Base-by-base conservation (phyloP, 225 moss, liverwort and hornwort species). In the Asterella californica region DNA sequence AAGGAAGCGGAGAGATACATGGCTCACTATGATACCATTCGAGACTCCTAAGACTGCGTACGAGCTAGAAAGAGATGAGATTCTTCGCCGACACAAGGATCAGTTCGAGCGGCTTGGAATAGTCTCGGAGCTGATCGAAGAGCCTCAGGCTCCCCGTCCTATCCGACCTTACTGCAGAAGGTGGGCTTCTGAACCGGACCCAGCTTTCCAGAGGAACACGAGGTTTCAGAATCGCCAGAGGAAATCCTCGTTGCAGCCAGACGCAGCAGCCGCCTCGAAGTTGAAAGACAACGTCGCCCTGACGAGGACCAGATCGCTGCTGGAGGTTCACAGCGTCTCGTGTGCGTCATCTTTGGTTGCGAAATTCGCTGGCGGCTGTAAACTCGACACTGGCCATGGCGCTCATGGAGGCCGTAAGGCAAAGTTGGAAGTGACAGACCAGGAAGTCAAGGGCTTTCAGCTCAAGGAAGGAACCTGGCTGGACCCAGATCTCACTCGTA, bases 41-140 rank as follows among this genome's bases (percentile, higher is more conserved):
- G 86, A 86, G 69, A 83, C 86, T 32, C 86, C 86, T 5, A 85
- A 84, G 55, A 85, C 85, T 4, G 78, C 78, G 34, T 88, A 88
- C 55, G 88, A 88, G 83, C 37, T 83, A 5, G 65, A 73, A 79
- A 69, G 88, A 29, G 88, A 83, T 64, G 76, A 77, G 46, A 79
- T 79, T 47, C 33, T 82, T 38, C 78, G 53, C 4, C 72, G 59
- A 10, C 80, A 73, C 54, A 81, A 79, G 50, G 59, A 77, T 36
- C 25, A 81, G 29, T 60, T 88, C 15, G 76, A 77, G 6, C 81
- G 72, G 67, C 47, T 85, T 19, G 81, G 83, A 5, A 60, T 77
- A 10, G 81, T 81, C 24, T 27, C 79, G 21, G 82, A 74, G n/a
- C 72, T 85, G 70, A 47, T 80, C n/a, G 55, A 78, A 46, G 55